Evolutionary conservation across 345 rosid species (phyloP), one percentile per base, ranked within the genome.

Genomic region (Passiflora organensis): DNA sequence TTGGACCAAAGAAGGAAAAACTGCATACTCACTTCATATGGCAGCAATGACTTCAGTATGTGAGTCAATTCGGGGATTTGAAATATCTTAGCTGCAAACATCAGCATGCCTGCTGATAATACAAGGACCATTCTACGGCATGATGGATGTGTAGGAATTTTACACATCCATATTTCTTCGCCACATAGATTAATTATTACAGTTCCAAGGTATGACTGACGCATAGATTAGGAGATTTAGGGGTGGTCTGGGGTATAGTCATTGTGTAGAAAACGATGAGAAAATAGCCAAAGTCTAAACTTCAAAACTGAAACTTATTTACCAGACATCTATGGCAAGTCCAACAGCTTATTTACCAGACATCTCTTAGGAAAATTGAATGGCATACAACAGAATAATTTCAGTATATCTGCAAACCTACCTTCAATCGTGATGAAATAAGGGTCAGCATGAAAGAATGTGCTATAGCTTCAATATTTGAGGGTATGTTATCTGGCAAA

Each of bases 381-480:
- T 8, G 34, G 8, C 8, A 8, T 2, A 28, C 3, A 28, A 28
- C 34, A 28, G 34, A 28, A 28, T 28, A 3, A 28, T 28, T 28
- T 28, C 3, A 28, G 34, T 8, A 20, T 14, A 34, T 32, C 24
- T 34, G 24, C 56, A 65, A 41, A 32, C 49, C 66, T 49, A 93
- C 97, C 89, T 82, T 82, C 72, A 84, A 25, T 12, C 82, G 86
- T 13, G 85, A 76, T 41, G 97, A 89, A 72, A 83, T 80, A 56
- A 85, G 71, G 48, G 86, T 78, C 65, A 83, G 47, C 63, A 59
- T 66, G 59, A 84, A 81, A 59, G 97, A 94, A 76, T 83, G 97
- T 64, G 90, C 87, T 69, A 94, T 85, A 53, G 97, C 95, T 79
- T 86, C 97, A 60, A 89, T 47, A 76, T 83, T 87, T 56, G 91